Evolutionary conservation across 2,329 filamentous ascomycete species (phyloP).

Genomic region (Exserohilum rostratum): DNA sequence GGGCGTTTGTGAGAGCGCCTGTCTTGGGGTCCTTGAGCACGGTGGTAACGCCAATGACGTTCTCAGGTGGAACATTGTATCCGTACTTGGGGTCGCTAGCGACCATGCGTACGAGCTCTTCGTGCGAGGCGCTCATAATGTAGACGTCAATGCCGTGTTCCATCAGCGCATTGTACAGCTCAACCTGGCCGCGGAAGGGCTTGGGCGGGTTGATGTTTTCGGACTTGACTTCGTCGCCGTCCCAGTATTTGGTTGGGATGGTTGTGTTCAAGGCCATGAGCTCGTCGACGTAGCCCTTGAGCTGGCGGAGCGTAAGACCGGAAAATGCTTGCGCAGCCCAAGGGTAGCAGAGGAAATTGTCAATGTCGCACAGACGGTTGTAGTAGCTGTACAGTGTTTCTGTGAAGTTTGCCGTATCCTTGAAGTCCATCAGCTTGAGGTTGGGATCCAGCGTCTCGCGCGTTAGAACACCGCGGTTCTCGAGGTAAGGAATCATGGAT

Average conservation of each 20-base stretch:
- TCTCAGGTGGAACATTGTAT: constrained; percentile 38
- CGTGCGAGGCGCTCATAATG: constrained; percentile 38
- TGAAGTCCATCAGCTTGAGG: constrained; percentile 41
- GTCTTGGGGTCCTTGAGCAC: constrained; percentile 36
- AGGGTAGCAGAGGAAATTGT: constrained; percentile 39
- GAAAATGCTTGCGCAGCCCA: constrained; percentile 41
- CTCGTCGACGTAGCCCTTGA: constrained; percentile 39
- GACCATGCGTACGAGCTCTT: constrained; percentile 43
- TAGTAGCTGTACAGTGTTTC: constrained; percentile 42
- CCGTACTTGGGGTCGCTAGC: constrained; percentile 42
- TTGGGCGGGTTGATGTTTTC: constrained; percentile 30
- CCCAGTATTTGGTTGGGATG: constrained; percentile 34
- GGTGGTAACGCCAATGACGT: constrained; percentile 41
- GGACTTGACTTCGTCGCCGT: constrained; percentile 29
- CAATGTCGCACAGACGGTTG: constrained; percentile 37
- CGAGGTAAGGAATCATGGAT: constrained; percentile 37
- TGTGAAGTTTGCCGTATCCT: constrained; percentile 40
- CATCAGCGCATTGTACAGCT: constrained; percentile 40
- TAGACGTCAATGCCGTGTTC: constrained; percentile 39
- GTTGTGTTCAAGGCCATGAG: constrained; percentile 36
- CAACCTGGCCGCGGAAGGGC: constrained; percentile 34
- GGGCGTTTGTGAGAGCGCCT: constrained; percentile 34
- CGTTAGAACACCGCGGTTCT: constrained; percentile 40
- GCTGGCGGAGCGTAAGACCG: constrained; percentile 30
- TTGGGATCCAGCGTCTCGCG: constrained; percentile 37